A percentile compares a stretch with the other conserved stretches of the same genome.
Evolutionary conservation across 148 eudicot species (phyloP).

Genomic region (Chenopodium formosanum): DNA sequence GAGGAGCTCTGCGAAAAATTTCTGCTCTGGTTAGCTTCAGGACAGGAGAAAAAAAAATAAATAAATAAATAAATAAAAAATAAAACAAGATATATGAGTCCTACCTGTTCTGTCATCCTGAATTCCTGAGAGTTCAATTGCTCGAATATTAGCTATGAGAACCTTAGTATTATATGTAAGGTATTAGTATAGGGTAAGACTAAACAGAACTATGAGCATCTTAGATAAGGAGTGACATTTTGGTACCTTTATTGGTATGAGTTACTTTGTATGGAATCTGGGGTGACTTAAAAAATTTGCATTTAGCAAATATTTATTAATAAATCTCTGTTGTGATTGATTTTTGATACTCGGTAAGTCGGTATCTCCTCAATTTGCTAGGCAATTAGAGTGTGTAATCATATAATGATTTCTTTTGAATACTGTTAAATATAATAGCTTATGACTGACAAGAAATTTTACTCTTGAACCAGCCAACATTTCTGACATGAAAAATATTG

Average conservation of each 20-base stretch:
- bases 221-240: too few species aligned
- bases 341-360: not conserved
- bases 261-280: not conserved
- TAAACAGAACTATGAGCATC: too few species aligned
- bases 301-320: not conserved
- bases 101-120: not conserved
- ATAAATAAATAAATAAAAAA: too few species aligned
- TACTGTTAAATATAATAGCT: not conserved
- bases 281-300: too few species aligned
- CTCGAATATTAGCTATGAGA: not conserved
- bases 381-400: not conserved
- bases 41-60: too few species aligned
- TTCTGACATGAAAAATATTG: conserved; percentile 71
- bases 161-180: not conserved
- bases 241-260: too few species aligned
- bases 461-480: conserved; percentile 61
- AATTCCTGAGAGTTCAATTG: too few species aligned
- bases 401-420: not conserved
- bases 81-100: not conserved
- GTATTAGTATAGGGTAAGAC: too few species aligned
- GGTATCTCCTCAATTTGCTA: not conserved
- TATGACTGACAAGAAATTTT: conserved; percentile 20
- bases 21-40: too few species aligned
- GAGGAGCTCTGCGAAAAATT: too few species aligned
- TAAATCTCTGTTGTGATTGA: not conserved